Conservation (phyloP, 768 basidiomycete species). For the Omphalotus guepiniiformis region DNA sequence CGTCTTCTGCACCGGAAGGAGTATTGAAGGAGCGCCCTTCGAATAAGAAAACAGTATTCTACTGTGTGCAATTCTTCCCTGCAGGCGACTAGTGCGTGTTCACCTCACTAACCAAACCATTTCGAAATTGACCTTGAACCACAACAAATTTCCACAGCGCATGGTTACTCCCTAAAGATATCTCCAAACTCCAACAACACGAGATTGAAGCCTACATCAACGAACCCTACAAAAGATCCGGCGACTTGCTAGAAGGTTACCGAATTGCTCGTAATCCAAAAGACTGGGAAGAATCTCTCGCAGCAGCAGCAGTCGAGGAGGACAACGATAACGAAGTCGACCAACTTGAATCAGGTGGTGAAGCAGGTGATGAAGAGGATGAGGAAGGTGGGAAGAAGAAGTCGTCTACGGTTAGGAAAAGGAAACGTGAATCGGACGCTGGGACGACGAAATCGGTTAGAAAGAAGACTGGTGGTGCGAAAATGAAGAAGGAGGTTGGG, state of each 20-base stretch:
- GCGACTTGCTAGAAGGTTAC: constrained; percentile 75
- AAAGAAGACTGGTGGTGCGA: constrained; percentile 35
- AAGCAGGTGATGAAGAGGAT: constrained; percentile 39
- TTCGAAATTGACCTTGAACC: neutral
- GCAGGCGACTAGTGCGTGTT: constrained; percentile 84
- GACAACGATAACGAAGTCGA: constrained; percentile 54
- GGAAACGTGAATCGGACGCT: constrained; percentile 61
- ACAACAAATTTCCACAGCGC: constrained; percentile 47
- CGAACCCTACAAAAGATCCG: constrained; percentile 71
- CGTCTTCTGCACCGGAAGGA: constrained; percentile 50
- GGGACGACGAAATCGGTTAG: constrained; percentile 26
- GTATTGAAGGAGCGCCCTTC: constrained; percentile 72
- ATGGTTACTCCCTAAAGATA: constrained; percentile 81
- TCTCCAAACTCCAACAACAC: constrained; percentile 69
- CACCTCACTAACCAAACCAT: constrained; percentile 10
- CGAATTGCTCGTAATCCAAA: constrained; percentile 61
- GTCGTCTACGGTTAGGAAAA: constrained; percentile 30
- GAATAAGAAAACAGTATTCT: constrained; percentile 66
- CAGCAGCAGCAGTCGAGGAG: constrained; percentile 27
- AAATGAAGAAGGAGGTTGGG: constrained; percentile 40
- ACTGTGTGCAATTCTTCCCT: constrained; percentile 85
- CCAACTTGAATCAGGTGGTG: constrained; percentile 37
- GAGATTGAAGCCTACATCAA: constrained; percentile 84
- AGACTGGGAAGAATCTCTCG: constrained; percentile 45
- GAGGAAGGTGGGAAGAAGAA: constrained; percentile 39